Evolutionary conservation across 2,329 filamentous ascomycete genomes (phyloP).

Genomic region (Trichoderma guizhouense): DNA sequence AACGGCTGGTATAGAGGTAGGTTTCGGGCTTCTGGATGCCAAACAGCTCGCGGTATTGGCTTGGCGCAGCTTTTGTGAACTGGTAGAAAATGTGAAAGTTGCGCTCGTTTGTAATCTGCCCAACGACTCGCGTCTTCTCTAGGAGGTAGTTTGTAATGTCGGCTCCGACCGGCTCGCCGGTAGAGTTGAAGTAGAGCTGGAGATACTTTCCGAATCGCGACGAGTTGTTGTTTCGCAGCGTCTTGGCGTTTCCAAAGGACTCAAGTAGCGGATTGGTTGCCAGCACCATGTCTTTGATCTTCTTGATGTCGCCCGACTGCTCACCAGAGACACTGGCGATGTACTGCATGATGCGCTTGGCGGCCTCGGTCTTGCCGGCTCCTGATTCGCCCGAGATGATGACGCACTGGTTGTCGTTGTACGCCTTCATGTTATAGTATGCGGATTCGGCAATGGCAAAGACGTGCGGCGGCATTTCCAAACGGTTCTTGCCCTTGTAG

Average conservation of each 20-base stretch:
- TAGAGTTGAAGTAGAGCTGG: constrained; percentile 89
- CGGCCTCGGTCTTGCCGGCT: constrained; percentile 96
- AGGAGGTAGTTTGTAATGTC: constrained; percentile 98
- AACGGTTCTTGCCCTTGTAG: constrained; percentile 93
- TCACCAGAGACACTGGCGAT: constrained; percentile 95
- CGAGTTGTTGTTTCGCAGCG: constrained; percentile 96
- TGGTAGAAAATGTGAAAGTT: constrained; percentile 99
- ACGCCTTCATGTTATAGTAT: constrained; percentile 99
- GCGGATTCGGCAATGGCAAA: constrained; percentile 94
- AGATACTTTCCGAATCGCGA: constrained; percentile 98
- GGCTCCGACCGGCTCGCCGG: constrained; percentile 89
- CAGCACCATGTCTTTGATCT: constrained; percentile 99
- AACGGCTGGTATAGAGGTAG: constrained; percentile 89
- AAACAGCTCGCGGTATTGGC: constrained; percentile 80
- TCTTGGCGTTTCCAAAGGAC: constrained; percentile 98
- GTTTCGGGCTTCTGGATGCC: constrained; percentile 89
- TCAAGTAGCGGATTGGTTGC: constrained; percentile 96
- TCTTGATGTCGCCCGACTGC: constrained; percentile 78
- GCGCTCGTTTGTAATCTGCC: constrained; percentile 90
- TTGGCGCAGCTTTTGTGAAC: constrained; percentile 91
- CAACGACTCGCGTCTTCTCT: constrained; percentile 91
- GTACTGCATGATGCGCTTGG: constrained; percentile 99
- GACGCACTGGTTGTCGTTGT: constrained; percentile 98
- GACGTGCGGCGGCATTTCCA: constrained; percentile 93
- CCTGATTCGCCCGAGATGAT: constrained; percentile 99